Evolutionary conservation across 139 green algal species (phyloP), one percentile per base, ranked within the genome.

Genomic region (Picochlorum sp.): DNA sequence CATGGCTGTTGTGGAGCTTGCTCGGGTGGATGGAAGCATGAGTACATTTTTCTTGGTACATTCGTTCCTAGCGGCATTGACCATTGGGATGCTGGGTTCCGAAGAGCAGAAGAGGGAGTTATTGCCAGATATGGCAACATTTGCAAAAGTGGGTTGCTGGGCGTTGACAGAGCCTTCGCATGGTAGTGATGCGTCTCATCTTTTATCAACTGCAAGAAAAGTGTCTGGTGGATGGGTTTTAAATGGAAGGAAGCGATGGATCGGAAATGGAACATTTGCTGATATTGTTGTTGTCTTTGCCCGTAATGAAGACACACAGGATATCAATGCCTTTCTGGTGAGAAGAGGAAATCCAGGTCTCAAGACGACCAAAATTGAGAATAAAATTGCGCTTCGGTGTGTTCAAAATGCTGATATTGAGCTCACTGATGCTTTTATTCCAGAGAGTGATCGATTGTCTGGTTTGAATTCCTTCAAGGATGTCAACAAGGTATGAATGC

Each of bases 371-470:
- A 97, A 97, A 74, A 96, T 97, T 59, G 79, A 96, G 62, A 93
- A 96, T 79, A 97, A 97, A 75, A 92, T 91, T 34, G 77, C 88
- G 3, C 83, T 95, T 65, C 73, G 88, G 28, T 95, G 88, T 50
- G 81, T 92, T 30, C 90, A 96, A 73, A 97, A 97, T 68, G 91
- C 83, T 9, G 91, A 97, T 85, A 97, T 97, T 70, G 52, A 61
- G 13, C 81, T 97, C 44, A 58, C 75, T 1, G 65, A 87, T 32
- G 86, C 78, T 69, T 95, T 95, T 69, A 88, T 97, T 57, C 81
- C 91, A 2, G 91, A 97, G 70, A 67, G 54, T 6, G 91, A 86
- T 23, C 77, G 90, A 16, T 72, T 97, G 28, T 79, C 90, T 1
- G 71, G 89, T 11, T 83, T 95, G 34, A 63, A 80, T 45, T 90